Conservation (phyloP, 306 rosid genomes). For the Gleditsia sinensis region DNA sequence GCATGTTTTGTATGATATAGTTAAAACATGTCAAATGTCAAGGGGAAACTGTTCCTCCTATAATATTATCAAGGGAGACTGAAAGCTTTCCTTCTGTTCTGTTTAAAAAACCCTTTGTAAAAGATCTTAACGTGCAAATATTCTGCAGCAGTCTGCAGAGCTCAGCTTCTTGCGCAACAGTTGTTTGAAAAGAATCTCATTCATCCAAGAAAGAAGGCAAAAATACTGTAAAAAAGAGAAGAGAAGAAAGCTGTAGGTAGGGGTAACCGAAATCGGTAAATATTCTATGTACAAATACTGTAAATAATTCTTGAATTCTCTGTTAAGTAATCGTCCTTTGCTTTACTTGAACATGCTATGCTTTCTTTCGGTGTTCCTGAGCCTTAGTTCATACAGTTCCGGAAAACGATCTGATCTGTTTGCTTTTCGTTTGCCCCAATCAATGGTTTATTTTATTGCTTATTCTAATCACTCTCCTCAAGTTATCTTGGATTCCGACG, state of each 20-base stretch:
- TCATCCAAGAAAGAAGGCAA: conserved; percentile 21
- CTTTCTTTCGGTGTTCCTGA: not conserved
- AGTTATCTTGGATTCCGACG: conserved; percentile 49
- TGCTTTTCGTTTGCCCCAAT: not conserved
- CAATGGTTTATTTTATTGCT: not conserved
- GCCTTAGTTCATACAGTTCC: not conserved
- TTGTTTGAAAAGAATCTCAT: conserved; percentile 6
- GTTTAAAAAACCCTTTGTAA: not conserved
- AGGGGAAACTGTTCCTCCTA: not conserved
- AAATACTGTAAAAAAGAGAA: not conserved
- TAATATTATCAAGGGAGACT: not conserved
- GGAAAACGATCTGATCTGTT: not conserved
- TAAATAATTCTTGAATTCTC: conserved; percentile 36
- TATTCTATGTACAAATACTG: conserved; percentile 6
- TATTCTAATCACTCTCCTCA: conserved; percentile 40
- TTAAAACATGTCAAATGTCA: not conserved
- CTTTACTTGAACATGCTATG: conserved; percentile 27
- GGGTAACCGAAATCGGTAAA: not conserved
- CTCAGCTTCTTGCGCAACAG: conserved; percentile 6
- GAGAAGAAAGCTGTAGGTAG: not conserved
- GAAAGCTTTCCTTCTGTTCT: not conserved
- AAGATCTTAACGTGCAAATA: not conserved
- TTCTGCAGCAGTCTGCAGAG: not conserved
- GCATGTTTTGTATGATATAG: not conserved
- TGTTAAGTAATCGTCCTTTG: conserved; percentile 36